These are phyloP conservation scores for Lactarius sp. DNA, from an alignment of 768 basidiomycete genomes.

Conservation along the genomic window DNA sequence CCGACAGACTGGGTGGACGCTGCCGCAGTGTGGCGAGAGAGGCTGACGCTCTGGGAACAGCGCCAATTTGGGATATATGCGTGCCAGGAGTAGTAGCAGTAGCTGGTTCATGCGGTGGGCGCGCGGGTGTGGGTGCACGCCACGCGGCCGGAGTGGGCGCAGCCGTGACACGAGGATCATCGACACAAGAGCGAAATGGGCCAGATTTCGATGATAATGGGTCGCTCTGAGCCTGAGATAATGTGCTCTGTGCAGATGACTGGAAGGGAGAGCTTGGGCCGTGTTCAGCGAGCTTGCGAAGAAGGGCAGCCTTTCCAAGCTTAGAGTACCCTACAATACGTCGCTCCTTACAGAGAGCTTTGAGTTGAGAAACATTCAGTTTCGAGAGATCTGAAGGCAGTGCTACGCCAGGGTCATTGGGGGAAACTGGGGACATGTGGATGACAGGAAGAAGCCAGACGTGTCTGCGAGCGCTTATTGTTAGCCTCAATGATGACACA, in stretches of 20 bases:
- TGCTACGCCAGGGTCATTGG: not conserved
- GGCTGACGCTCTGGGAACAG: not conserved
- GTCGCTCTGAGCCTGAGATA: not conserved
- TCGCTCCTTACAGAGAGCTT: slow-evolving; percentile 60
- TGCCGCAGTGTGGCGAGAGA: not conserved
- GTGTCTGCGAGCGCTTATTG: too few species aligned
- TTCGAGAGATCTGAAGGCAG: slow-evolving; percentile 28
- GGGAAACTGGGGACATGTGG: slow-evolving; percentile 13
- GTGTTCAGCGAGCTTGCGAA: slow-evolving; percentile 41
- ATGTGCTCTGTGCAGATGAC: not conserved
- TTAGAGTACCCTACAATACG: slow-evolving; percentile 63
- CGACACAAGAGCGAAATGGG: not conserved
- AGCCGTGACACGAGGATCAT: not conserved
- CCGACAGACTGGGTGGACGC: too few species aligned
- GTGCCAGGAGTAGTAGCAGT: not conserved
- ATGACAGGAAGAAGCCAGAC: not conserved
- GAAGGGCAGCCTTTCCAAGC: slow-evolving; percentile 51
- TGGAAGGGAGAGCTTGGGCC: not conserved
- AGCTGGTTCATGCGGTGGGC: not conserved
- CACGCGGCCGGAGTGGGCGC: not conserved
- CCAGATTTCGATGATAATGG: not conserved
- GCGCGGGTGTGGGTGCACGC: not conserved
- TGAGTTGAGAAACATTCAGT: slow-evolving; percentile 60
- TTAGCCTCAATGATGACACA: too few species aligned
- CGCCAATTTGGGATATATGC: slow-evolving; percentile 6